Evolutionary conservation across 169 alveolate genomes (phyloP), one percentile per base, ranked within the genome.

Genomic region (Plasmodium cynomolgi): DNA sequence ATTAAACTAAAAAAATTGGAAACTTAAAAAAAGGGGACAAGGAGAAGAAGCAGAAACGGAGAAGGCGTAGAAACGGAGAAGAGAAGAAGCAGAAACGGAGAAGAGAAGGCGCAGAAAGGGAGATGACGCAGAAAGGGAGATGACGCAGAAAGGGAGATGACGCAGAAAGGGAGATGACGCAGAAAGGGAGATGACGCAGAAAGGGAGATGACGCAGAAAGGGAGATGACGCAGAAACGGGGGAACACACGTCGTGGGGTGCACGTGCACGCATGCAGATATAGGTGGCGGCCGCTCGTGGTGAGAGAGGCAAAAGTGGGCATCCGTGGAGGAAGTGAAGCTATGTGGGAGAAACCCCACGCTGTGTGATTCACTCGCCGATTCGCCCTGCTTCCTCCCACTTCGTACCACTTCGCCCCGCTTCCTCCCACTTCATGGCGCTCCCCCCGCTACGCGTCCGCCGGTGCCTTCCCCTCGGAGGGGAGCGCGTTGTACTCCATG

Each of bases 401-500:
- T 44, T 44, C 17, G 17, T 11, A 17, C 17, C 2, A 5, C 54
- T 44, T 9, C 54, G 44, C 8, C 9, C 44, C 44, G 44, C 44
- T 37, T 6, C 44, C 13, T 8, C 1, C 58, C 58, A n/a, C 58
- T 47, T n/a, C n/a, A n/a, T n/a, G n/a, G n/a, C n/a, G n/a, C n/a
- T n/a, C n/a, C 13, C 44, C 1, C 58, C 58, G 58, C 58, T 47
- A 47, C 58, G 58, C n/a, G 5, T 47, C 4, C 58, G 90, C 9
- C 2, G 54, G 72, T 0, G 77, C 26, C 37, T 74, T 75, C 15
- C 39, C 81, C 9, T 33, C 56, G 4, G 34, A n/a, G 11, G 0
- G 31, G 68, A 85, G 71, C 2, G 85, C 85, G 15, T 15, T 41
- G 37, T 80, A 90, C 33, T 90, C 50, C 79, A 47, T 58, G 47